These are phyloP conservation scores for Athelia sp. DNA, from an alignment of 1,284 basidiomycete genomes.

Conservation along the genomic window DNA sequence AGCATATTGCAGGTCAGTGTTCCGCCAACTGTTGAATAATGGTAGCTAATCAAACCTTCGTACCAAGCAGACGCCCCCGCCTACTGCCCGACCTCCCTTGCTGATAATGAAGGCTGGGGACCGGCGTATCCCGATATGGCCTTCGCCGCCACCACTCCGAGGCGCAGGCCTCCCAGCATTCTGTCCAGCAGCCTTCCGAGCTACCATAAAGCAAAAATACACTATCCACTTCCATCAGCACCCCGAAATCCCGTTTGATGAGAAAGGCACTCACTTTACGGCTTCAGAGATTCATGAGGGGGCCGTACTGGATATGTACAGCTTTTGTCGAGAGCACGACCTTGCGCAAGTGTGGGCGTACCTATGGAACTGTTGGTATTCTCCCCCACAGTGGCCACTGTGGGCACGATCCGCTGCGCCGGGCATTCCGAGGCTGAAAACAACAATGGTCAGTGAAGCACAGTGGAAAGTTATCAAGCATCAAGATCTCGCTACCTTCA, in stretches of 20 bases:
- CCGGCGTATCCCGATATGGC: constrained; percentile 3
- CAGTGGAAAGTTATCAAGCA: constrained; percentile 1
- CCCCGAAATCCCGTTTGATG: constrained; percentile 6
- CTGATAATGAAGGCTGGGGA: background rate
- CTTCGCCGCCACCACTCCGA: constrained; percentile 1
- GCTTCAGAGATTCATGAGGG: constrained; percentile 14
- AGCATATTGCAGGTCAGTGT: background rate
- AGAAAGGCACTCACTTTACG: constrained; percentile 4
- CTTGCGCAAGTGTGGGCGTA: background rate
- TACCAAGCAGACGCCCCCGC: background rate
- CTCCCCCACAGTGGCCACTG: constrained; percentile 1
- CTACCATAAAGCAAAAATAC: constrained; percentile 4
- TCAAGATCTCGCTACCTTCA: background rate
- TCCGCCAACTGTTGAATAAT: background rate
- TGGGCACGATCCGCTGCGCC: constrained; percentile 7
- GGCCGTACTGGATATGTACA: constrained; percentile 26
- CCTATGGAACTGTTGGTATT: constrained; percentile 1
- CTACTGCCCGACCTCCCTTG: background rate
- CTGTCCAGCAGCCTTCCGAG: constrained; percentile 3
- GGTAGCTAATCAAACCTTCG: background rate
- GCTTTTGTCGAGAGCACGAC: background rate
- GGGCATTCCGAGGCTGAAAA: constrained; percentile 7
- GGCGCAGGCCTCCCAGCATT: constrained; percentile 1
- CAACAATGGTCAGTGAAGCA: constrained; percentile 10
- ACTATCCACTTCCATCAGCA: constrained; percentile 5